phyloP scores from a whole-genome alignment of 108 stramenopile species.

The Phaeodactylum tricornutum region DNA sequence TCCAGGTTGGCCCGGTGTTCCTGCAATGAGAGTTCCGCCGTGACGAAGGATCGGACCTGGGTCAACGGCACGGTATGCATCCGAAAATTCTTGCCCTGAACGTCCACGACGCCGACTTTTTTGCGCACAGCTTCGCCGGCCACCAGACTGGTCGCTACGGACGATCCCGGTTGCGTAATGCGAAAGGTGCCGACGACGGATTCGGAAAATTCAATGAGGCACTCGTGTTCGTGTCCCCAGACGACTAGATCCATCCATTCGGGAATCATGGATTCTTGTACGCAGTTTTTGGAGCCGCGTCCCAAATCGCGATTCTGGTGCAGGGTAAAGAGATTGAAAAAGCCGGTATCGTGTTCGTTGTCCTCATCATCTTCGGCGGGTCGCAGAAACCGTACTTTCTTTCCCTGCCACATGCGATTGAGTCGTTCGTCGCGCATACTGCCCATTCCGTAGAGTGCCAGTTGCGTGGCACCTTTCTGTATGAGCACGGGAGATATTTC shows the following conservation, averaged over 20 bases:
- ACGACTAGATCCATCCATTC: constrained; percentile 95
- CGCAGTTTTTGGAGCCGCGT: constrained; percentile 90
- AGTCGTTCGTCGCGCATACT: constrained; percentile 96
- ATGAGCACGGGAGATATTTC: constrained; percentile 84
- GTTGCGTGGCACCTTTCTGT: constrained; percentile 81
- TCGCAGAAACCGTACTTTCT: constrained; percentile 73
- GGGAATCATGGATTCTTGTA: constrained; percentile 96
- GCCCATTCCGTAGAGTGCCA: constrained; percentile 93
- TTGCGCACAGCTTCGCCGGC: constrained; percentile 85
- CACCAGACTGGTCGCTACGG: constrained; percentile 84
- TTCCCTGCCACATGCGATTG: constrained; percentile 90
- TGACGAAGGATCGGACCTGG: constrained; percentile 74
- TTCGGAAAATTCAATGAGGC: constrained; percentile 72
- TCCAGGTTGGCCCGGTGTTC: constrained; percentile 37
- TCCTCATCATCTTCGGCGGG: constrained; percentile 34
- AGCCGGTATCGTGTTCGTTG: constrained; percentile 10
- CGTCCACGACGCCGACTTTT: constrained; percentile 78
- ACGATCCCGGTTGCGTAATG: constrained; percentile 91
- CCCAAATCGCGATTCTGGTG: constrained; percentile 97
- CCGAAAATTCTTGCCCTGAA: constrained; percentile 65
- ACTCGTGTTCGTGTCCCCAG: constrained; percentile 98
- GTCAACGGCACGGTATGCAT: constrained; percentile 60
- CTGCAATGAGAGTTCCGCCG: constrained; percentile 51
- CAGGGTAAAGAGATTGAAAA: constrained; percentile 92
- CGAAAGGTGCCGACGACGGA: constrained; percentile 88